Evolutionary conservation across 1,139 yeast species (phyloP), one percentile per base, ranked within the genome.

Genomic region (Yamadazyma atlantica): DNA sequence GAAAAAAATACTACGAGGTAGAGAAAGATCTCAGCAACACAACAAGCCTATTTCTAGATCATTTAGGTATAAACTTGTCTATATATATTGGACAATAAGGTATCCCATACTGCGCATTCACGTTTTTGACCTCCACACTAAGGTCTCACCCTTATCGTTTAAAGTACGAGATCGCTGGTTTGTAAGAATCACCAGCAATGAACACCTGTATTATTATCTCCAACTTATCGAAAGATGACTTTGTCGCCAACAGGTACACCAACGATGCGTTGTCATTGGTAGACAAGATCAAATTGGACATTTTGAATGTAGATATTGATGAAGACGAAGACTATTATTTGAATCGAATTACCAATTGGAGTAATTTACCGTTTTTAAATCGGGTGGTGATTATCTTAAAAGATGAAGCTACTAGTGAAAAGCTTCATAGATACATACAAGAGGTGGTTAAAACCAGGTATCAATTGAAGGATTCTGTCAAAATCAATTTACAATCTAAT

Each of bases 401-500:
- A 39, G 57, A 60, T 15, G 72, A 64, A 29, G 36, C 36, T 1
- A 52, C 58, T 2, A 75, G 78, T 1, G 21, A 37, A 10, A 41
- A 47, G 9, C 55, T 68, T 2, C 58, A 50, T 43, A 24, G 46
- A 1, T 52, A 46, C 37, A 49, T 74, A 24, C 41, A 33, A 2
- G 13, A 31, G 14, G 33, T 41, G n/a, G 35, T 39, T 5, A 33
- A 34, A n/a, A n/a, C 21, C 6, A 29, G 30, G n/a, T 35, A 44
- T 13, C n/a, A 33, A 4, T 32, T 45, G 22, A 31, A 41, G 3
- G 39, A 35, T 11, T 40, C 40, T 3, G 50, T 53, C 8, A 67
- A 64, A 38, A 47, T 73, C 8, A 56, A 68, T 12, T 52, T 73
- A 17, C 75, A 69, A 42, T 75, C 71, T 41, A 68, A 73, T 39